Evolutionary conservation across 257 asterid species (phyloP).

Genomic region (Solanum dulcamara): DNA sequence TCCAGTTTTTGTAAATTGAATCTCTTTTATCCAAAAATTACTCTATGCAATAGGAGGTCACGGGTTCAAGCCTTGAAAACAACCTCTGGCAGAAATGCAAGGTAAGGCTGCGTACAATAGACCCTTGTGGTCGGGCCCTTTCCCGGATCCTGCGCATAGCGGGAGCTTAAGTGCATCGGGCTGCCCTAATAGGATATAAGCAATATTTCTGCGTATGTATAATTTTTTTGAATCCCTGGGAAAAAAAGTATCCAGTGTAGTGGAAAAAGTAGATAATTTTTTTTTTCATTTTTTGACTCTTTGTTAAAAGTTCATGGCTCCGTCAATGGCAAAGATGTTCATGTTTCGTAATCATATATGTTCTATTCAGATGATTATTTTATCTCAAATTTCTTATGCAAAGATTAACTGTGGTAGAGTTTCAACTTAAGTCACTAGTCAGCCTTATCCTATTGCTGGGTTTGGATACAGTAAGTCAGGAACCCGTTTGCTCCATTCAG

Average conservation of each 20-base stretch:
- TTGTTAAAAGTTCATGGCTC: neutral
- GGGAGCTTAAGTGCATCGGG: too few species aligned
- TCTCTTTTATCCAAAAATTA: neutral
- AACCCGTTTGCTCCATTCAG: neutral
- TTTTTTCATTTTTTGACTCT: neutral
- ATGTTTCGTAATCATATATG: neutral
- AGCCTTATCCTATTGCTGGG: neutral
- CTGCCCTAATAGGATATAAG: neutral
- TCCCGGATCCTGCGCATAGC: too few species aligned
- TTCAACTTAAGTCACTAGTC: neutral
- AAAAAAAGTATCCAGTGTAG: neutral
- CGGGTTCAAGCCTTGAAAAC: too few species aligned
- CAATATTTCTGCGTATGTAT: neutral
- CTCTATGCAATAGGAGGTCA: neutral
- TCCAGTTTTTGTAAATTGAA: neutral
- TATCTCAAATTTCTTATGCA: neutral
- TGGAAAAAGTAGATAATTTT: neutral
- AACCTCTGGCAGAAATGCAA: too few species aligned
- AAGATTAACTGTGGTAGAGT: neutral
- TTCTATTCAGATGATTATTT: neutral
- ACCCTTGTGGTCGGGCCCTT: too few species aligned
- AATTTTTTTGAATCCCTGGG: neutral
- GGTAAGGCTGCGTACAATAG: too few species aligned
- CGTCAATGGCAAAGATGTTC: neutral
- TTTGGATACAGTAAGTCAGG: neutral